Base-by-base conservation (phyloP, 2,329 filamentous ascomycete species). In the Botrytis squamosa region DNA sequence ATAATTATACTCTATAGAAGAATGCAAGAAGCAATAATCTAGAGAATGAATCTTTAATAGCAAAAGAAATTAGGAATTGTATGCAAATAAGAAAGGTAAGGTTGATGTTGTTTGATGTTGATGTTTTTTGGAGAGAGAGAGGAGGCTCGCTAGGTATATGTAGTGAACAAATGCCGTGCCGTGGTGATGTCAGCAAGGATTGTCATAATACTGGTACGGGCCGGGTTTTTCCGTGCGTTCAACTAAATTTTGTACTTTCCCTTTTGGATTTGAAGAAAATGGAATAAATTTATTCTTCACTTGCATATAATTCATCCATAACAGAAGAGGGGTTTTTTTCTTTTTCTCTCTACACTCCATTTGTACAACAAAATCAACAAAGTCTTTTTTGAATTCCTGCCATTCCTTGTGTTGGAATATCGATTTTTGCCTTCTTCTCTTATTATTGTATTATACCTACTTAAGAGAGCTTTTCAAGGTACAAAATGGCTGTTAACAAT, bases 401-500 rank as follows among this genome's bases (percentile, higher is more conserved):
- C 62, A 52, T 71, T 65, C n/a, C 40, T 52, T 20, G 59, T 44
- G 38, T 69, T 42, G 66, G 38, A 69, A 57, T 42, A 69, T n/a
- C 55, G 29, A 38, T 57, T 62, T 62, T n/a, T 36, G 38, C 36
- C 55, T 62, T 70, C 57, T 70, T 42, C 52, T 70, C 57, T 71
- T 65, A 22, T 66, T 62, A 55, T 55, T 71, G 70, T 66, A 71
- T 71, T 49, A 63, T 63, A 70, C 66, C 46, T 70, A 57, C 52
- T 0, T 57, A 29, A 57, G 62, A 69, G 40, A 72, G 49, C 57
- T 42, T 36, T 73, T 69, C 14, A 44, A 29, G 40, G 55, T 68
- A 65, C 69, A 74, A 78, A 66, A 81, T 81, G 80, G 77, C 78
- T 64, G 71, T 33, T 75, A 75, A 74, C 69, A 79, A 80, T 78